Evolutionary conservation across 176 grass and related monocot species (phyloP).

Genomic region (Eleusine indica): DNA sequence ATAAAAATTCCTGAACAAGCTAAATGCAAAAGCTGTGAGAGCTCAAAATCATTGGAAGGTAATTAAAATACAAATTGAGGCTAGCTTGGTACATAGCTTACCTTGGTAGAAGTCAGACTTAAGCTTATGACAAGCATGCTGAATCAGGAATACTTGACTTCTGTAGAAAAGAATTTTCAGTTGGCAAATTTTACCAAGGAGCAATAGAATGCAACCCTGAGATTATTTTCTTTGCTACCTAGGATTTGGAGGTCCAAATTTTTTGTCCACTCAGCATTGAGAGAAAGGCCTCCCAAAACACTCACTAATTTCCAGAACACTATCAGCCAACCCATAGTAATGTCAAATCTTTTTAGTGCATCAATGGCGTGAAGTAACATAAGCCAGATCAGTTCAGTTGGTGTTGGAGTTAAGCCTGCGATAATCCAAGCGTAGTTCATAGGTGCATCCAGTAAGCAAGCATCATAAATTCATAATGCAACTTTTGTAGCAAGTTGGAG

Average conservation of each 20-base stretch:
- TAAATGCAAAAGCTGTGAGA: neutral
- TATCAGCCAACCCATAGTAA: neutral
- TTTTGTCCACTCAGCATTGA: slow-evolving; percentile 9
- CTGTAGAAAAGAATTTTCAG: neutral
- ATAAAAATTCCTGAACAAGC: neutral
- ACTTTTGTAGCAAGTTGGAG: neutral
- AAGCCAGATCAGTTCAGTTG: slow-evolving; percentile 13
- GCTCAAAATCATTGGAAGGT: neutral
- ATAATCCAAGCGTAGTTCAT: neutral
- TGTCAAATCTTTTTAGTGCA: slow-evolving; percentile 2
- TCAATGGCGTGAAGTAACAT: neutral
- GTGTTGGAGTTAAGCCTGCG: neutral
- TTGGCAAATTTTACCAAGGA: neutral
- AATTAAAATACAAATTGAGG: neutral
- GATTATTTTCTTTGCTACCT: neutral
- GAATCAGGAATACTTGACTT: slow-evolving; percentile 22
- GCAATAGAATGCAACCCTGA: neutral
- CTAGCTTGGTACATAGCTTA: slow-evolving; percentile 4
- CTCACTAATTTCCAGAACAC: neutral
- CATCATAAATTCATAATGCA: neutral
- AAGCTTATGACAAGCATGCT: slow-evolving; percentile 25
- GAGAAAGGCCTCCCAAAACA: slow-evolving; percentile 10
- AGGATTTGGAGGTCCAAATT: neutral
- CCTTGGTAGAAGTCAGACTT: slow-evolving; percentile 12
- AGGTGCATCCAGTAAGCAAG: neutral